These are phyloP conservation scores for Xylaria sp. DNA, from an alignment of 2,329 filamentous ascomycete genomes.

Conservation along the genomic window DNA sequence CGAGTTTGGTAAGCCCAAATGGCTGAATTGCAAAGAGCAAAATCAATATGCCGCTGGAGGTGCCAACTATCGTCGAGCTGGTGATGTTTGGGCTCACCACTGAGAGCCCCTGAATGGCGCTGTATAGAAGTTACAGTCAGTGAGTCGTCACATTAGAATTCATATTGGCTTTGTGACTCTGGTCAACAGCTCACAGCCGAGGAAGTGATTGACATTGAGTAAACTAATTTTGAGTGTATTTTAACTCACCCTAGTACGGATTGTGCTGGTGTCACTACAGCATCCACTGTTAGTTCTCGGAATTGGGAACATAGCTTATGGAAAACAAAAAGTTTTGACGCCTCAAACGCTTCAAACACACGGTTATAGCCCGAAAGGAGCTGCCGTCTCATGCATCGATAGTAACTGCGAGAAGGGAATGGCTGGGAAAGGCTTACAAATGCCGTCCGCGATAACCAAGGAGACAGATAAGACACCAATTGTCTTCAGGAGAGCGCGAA, in stretches of 20 bases:
- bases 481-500: constrained; percentile 66
- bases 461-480: constrained; percentile 74
- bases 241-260: constrained; percentile 66
- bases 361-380: neutral
- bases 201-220: neutral
- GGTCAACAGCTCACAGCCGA: too few relatives aligned
- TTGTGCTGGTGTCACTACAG: constrained; percentile 70
- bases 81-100: constrained; percentile 68
- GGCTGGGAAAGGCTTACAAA: constrained; percentile 48
- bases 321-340: neutral
- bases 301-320: neutral
- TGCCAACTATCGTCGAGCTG: constrained; percentile 69
- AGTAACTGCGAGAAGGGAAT: neutral
- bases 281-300: neutral
- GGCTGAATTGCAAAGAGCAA: constrained; percentile 73
- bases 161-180: neutral
- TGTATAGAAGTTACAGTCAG: constrained; percentile 17
- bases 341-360: neutral
- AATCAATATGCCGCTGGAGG: constrained; percentile 72
- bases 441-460: constrained; percentile 74
- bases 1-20: constrained; percentile 70
- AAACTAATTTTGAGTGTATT: neutral
- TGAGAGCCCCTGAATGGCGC: constrained; percentile 72
- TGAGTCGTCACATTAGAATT: neutral
- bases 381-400: neutral